Base-by-base conservation (phyloP, 768 basidiomycete genomes). In the Dioszegia hungarica region DNA sequence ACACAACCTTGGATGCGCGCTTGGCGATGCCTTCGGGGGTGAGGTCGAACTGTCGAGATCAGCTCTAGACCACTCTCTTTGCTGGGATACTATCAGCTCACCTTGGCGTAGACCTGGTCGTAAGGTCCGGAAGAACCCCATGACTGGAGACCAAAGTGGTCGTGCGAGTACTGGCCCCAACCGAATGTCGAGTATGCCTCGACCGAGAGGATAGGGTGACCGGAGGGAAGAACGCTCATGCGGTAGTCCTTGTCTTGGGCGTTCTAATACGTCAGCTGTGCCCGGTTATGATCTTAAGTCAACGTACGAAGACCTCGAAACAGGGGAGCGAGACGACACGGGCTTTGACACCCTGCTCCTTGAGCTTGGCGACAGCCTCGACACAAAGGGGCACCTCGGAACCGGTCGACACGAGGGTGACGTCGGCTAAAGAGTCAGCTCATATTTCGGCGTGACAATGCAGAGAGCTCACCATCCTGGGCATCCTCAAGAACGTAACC, bases 81-180 rank as follows among this genome's bases (percentile, higher is more conserved):
- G 12, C 25, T 3, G 5, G 9, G 33, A 28, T 14, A 29, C 14
- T 85, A 86, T 25, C 8, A 29, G 41, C 66, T 54, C 45, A 66
- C 63, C 77, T 90, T 89, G 79, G 88, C 87, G 75, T 95, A 95
- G 12, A 93, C 87, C 79, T 91, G 82, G 77, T 85, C 82, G 74
- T 89, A 91, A 11, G 92, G 91, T 51, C 87, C 91, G 19, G 90
- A 93, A 15, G 89, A 85, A 73, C 91, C 91, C 87, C 88, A 95
- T 31, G 80, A 81, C 77, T 74, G 73, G 79, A 79, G 66, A 54
- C 76, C 77, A 56, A 75, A 73, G 68, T 74, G 84, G 79, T 93
- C 90, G 73, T 94, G 91, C 64, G 86, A 86, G 80, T 89, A 90
- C 77, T 86, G 87, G 60, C 83, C 82, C 92, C 92, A 95, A 64